These are phyloP conservation scores for Lotus japonicus DNA, from an alignment of 306 rosid species.

Conservation along the genomic window DNA sequence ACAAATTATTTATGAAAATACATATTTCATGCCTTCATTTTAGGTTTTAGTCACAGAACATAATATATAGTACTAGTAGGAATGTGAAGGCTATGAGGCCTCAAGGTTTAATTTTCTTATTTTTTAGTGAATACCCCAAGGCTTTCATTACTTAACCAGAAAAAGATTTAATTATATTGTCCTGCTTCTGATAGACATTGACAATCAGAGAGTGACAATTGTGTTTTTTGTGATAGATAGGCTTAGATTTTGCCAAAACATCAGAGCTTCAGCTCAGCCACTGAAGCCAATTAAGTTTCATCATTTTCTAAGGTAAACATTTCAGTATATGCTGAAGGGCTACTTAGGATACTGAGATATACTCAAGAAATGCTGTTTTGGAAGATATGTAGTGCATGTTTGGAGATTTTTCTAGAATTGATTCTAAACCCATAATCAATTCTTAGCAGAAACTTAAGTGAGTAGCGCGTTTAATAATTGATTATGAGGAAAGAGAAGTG, in stretches of 20 bases:
- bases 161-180: slow-evolving; percentile 11
- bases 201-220: background rate
- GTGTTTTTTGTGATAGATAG: background rate
- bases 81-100: too few relatives aligned
- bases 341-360: slow-evolving; percentile 22
- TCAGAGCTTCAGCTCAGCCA: background rate
- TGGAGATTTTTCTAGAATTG: too few relatives aligned
- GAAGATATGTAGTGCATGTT: background rate
- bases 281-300: slow-evolving; percentile 4
- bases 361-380: slow-evolving; percentile 12
- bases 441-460: too few relatives aligned
- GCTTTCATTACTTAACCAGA: slow-evolving; percentile 9
- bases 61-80: too few relatives aligned
- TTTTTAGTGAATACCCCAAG: too few relatives aligned
- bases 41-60: too few relatives aligned
- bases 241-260: slow-evolving; percentile 19
- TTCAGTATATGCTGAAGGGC: background rate
- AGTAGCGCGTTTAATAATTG: too few relatives aligned
- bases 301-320: background rate
- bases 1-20: too few relatives aligned
- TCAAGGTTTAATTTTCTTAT: too few relatives aligned
- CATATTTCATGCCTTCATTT: too few relatives aligned
- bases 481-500: too few relatives aligned
- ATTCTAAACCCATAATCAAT: too few relatives aligned
- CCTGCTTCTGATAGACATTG: background rate